A percentile compares a stretch with the other conserved stretches of the same genome.
These are phyloP conservation scores for Coemansia sp. DNA, from an alignment of 192 early-diverging fungal species.

Conservation along the genomic window DNA sequence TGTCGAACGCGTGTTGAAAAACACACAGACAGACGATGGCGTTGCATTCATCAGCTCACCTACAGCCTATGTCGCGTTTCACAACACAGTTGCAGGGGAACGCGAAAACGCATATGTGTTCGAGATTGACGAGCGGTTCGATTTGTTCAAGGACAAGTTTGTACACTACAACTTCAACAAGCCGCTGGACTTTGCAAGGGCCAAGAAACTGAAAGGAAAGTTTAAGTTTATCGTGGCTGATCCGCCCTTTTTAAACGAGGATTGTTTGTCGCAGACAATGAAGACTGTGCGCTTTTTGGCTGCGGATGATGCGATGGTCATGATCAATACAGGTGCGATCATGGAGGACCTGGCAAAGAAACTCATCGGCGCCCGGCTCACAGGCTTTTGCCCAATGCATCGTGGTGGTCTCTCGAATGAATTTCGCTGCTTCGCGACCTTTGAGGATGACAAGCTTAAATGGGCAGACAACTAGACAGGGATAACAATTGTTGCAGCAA, in stretches of 20 bases:
- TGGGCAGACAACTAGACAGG: constrained; percentile 15
- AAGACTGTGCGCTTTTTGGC: constrained; percentile 58
- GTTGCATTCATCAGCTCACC: constrained; percentile 53
- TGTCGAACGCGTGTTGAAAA: constrained; percentile 50
- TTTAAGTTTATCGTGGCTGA: constrained; percentile 76
- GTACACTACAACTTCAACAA: constrained; percentile 74
- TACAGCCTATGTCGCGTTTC: constrained; percentile 41
- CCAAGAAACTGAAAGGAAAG: constrained; percentile 42
- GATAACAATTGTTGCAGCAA: background rate
- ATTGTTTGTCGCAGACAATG: constrained; percentile 69
- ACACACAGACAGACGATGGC: constrained; percentile 37
- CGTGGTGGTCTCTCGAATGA: constrained; percentile 73
- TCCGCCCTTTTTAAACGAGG: constrained; percentile 76
- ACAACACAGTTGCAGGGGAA: constrained; percentile 26
- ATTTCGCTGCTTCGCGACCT: constrained; percentile 68
- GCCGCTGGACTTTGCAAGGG: constrained; percentile 56
- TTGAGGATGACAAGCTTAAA: constrained; percentile 41
- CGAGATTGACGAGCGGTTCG: constrained; percentile 74
- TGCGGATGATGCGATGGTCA: constrained; percentile 31
- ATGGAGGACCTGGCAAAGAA: constrained; percentile 56
- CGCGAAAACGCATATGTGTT: constrained; percentile 58
- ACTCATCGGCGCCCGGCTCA: constrained; percentile 57
- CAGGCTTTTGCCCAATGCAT: constrained; percentile 64
- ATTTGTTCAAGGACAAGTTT: constrained; percentile 65
- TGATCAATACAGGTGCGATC: constrained; percentile 55